These are phyloP conservation scores for Metschnikowia baotianmanensis DNA, from an alignment of 805 yeast genomes.

Conservation along the genomic window DNA sequence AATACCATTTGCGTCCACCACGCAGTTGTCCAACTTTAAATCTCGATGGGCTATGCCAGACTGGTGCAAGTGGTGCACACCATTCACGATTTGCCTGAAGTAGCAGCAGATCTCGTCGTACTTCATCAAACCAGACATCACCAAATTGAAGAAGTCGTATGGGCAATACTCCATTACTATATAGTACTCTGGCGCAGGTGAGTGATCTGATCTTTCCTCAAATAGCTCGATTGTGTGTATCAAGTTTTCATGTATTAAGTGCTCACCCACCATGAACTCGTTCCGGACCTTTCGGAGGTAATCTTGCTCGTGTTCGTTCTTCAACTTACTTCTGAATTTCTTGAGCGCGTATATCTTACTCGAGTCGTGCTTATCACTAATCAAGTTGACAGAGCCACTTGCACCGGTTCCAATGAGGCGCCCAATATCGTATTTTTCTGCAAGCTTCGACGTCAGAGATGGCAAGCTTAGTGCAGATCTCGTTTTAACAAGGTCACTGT, in stretches of 20 bases:
- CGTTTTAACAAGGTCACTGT: slow-evolving; percentile 9
- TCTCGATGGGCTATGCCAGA: slow-evolving; percentile 93
- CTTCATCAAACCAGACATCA: slow-evolving; percentile 82
- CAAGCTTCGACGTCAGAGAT: slow-evolving; percentile 22
- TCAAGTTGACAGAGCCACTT: slow-evolving; percentile 86
- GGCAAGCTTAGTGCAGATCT: slow-evolving; percentile 11
- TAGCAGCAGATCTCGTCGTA: slow-evolving; percentile 72
- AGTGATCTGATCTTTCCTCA: slow-evolving; percentile 42
- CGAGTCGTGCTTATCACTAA: slow-evolving; percentile 56
- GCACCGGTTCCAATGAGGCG: slow-evolving; percentile 87
- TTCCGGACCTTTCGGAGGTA: slow-evolving; percentile 76
- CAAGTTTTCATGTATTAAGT: slow-evolving; percentile 69
- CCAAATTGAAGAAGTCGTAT: slow-evolving; percentile 87
- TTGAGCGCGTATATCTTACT: slow-evolving; percentile 74
- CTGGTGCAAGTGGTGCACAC: slow-evolving; percentile 71
- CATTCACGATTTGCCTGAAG: slow-evolving; percentile 75
- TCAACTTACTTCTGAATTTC: slow-evolving; percentile 68
- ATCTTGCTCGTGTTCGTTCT: slow-evolving; percentile 61
- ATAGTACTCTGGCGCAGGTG: slow-evolving; percentile 36
- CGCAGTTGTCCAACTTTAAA: slow-evolving; percentile 90
- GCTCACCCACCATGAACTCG: slow-evolving; percentile 80
- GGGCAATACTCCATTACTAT: slow-evolving; percentile 94
- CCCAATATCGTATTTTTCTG: slow-evolving; percentile 68
- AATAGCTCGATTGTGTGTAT: slow-evolving; percentile 79
- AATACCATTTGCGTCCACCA: slow-evolving; percentile 69